Evolutionary conservation across 1,139 yeast species (phyloP).

Genomic region (Yamadazyma membranifaciens): DNA sequence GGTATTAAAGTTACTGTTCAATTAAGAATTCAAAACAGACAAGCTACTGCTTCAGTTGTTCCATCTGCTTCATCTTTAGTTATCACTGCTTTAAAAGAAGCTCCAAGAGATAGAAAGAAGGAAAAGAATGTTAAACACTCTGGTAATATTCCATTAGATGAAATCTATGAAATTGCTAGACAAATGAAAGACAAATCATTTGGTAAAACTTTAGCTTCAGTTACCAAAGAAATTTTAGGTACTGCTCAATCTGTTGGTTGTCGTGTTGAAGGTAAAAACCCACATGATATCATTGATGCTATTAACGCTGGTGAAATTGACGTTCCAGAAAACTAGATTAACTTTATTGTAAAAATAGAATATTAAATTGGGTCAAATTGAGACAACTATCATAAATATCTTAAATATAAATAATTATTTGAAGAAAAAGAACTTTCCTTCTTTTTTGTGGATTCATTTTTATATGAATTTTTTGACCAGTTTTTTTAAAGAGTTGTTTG

Average conservation of each 20-base stretch:
- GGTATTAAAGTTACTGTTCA: slow-evolving; percentile 99
- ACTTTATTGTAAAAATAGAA: slow-evolving; percentile 18
- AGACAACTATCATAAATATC: slow-evolving; percentile 15
- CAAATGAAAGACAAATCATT: slow-evolving; percentile 96
- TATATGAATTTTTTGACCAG: slow-evolving; percentile 2
- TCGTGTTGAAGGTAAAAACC: slow-evolving; percentile 99
- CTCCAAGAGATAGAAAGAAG: slow-evolving; percentile 99
- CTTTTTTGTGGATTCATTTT: neutral
- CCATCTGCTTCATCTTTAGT: slow-evolving; percentile 99
- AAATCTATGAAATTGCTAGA: slow-evolving; percentile 96
- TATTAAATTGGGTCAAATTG: slow-evolving; percentile 12
- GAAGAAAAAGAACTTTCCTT: neutral
- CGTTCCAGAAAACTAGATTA: slow-evolving; percentile 79
- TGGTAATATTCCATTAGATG: slow-evolving; percentile 98
- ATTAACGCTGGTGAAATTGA: slow-evolving; percentile 98
- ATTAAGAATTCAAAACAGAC: slow-evolving; percentile 99
- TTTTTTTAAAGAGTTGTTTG: slow-evolving; percentile 48
- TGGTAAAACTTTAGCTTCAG: slow-evolving; percentile 96
- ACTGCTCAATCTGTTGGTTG: slow-evolving; percentile 99
- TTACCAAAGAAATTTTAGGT: slow-evolving; percentile 98
- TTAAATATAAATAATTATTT: slow-evolving; percentile 11
- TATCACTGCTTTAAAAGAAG: slow-evolving; percentile 98
- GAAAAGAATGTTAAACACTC: slow-evolving; percentile 99
- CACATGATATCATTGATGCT: slow-evolving; percentile 98
- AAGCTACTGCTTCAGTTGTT: slow-evolving; percentile 97